Percentiles rank a stretch among this genome's conserved stretches.
Conservation (phyloP, 169 alveolate species). For the Plasmodium malariae region DNA sequence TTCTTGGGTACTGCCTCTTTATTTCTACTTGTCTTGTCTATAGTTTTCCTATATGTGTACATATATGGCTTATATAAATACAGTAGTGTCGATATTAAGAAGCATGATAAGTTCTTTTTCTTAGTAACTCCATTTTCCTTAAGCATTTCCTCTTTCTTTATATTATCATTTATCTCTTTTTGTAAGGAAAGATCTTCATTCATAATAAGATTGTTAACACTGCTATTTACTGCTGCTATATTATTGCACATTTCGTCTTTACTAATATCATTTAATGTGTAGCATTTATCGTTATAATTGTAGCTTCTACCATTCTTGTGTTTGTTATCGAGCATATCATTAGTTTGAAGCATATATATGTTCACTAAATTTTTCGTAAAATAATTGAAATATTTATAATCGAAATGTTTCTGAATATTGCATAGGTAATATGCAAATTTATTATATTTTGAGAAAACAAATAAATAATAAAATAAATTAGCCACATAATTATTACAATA, state of each 20-base stretch:
- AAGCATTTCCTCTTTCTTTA: constrained; percentile 49
- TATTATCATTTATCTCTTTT: constrained; percentile 31
- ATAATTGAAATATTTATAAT: constrained; percentile 40
- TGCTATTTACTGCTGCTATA: neutral
- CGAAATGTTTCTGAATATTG: constrained; percentile 40
- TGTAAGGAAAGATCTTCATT: constrained; percentile 31
- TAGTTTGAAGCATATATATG: neutral
- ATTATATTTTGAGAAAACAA: constrained; percentile 56
- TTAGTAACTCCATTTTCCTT: constrained; percentile 27
- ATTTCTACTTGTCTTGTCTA: neutral
- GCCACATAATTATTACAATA: constrained; percentile 44
- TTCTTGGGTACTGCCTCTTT: neutral
- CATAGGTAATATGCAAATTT: constrained; percentile 61
- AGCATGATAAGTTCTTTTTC: constrained; percentile 21
- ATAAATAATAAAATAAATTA: constrained; percentile 59
- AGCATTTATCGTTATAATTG: neutral
- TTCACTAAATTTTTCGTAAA: constrained; percentile 20
- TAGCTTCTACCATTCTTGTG: neutral
- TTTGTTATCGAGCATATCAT: neutral
- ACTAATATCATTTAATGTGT: neutral
- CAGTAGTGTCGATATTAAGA: constrained; percentile 11
- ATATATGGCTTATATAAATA: constrained; percentile 42
- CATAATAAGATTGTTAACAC: neutral
- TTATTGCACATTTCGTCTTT: constrained; percentile 10
- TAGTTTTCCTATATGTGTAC: constrained; percentile 18